Evolutionary conservation across 2,329 filamentous ascomycete species (phyloP).

Genomic region (Botrytis deweyae): DNA sequence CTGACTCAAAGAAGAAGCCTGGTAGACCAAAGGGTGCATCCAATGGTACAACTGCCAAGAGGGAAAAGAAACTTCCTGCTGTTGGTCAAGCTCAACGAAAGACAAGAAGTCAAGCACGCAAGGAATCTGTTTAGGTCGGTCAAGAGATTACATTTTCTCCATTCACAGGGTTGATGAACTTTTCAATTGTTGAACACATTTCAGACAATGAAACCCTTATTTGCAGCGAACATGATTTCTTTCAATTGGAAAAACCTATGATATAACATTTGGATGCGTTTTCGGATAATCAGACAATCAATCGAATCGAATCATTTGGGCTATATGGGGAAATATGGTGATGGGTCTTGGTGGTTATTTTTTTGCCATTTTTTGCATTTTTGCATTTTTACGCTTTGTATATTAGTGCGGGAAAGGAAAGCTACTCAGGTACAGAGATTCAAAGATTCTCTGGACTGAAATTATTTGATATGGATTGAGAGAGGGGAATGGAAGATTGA

Average conservation of each 20-base stretch:
- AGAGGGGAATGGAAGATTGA: not conserved
- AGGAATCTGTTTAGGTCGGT: not conserved
- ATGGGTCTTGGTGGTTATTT: not conserved
- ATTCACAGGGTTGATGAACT: not conserved
- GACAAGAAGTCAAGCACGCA: constrained; percentile 36
- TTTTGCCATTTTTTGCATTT: not conserved
- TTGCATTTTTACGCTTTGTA: constrained; percentile 8
- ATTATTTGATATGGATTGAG: not conserved
- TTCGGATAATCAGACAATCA: not conserved
- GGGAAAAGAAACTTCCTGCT: constrained; percentile 36
- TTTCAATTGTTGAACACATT: not conserved
- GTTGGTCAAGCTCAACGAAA: constrained; percentile 33
- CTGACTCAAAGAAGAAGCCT: constrained; percentile 34
- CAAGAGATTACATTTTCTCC: not conserved
- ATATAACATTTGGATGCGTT: not conserved
- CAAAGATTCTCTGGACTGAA: not conserved
- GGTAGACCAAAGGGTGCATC: constrained; percentile 32
- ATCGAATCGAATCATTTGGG: not conserved
- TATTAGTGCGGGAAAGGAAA: not conserved
- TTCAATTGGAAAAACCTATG: too few species aligned
- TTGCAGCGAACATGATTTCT: not conserved
- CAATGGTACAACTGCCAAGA: constrained; percentile 24
- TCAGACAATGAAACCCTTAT: not conserved
- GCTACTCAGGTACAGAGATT: not conserved
- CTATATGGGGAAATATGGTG: not conserved